Base-by-base conservation (phyloP, 1,139 yeast species). In the Candida sanyaensis region DNA sequence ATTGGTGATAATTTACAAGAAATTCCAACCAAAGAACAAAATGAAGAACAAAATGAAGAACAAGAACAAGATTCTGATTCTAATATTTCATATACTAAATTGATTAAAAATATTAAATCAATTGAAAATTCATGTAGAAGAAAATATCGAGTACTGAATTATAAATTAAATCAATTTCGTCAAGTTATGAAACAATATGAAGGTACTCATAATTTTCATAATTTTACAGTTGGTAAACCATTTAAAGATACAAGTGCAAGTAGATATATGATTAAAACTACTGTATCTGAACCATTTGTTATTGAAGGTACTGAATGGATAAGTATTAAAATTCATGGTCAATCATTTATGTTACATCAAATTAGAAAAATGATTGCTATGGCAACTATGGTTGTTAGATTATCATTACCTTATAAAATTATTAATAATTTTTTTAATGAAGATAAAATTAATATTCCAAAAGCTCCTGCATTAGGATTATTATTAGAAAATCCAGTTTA, bases 311-410 rank as follows among this genome's bases (percentile, higher is more conserved):
- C 97, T 5, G 98, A 93, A 64, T 93, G 99, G 99, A 80, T 90
- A 5, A 88, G 97, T 1, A 86, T 95, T 60, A 93, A 93, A 69
- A 89, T 93, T 53, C 99, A 93, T 64, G 99, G 99, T 3, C 99
- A 93, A 69, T 90, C 97, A 7, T 93, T 93, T 66, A 95, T 95
- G 99, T 77, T 93, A 53, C 99, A 93, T 68, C 99, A 93, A 75
- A 93, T 93, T 61, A 83, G 99, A 65, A 93, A 93, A 65, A 93
- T 93, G 99, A 90, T 95, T 50, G 95, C 97, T 27, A 87, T 93
- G 96, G 96, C 96, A 1, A 82, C 92, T 0, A 75, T 93, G 47
- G 83, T 88, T 13, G 83, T 92, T 29, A 81, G 99, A 61, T 85
- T 95, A 21, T 93, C 96, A 13, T 82, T 93, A 60, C 96, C 98